A percentile compares a stretch with the other conserved stretches of the same genome.
Evolutionary conservation across 202 grass and related monocot species (phyloP).

Genomic region (Brachypodium distachyon): DNA sequence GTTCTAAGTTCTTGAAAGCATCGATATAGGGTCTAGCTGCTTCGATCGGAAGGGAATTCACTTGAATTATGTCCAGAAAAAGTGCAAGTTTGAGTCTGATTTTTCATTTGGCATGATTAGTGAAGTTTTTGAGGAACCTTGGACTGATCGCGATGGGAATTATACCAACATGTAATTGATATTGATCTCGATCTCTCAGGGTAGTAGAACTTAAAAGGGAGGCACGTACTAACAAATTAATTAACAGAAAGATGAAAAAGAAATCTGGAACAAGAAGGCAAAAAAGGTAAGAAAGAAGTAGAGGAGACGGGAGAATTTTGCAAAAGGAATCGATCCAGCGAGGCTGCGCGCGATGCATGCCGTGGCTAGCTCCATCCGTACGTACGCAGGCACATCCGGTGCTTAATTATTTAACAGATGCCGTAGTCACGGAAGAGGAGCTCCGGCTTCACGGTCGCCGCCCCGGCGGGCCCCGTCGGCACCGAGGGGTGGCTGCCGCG

Average conservation of each 20-base stretch:
- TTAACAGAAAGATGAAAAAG: constrained; percentile 41
- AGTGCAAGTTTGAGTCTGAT: too few relatives aligned
- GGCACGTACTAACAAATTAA: constrained; percentile 27
- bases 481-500: constrained; percentile 44
- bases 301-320: constrained; percentile 21
- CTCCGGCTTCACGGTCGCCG: constrained; percentile 43
- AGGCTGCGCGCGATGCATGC: constrained; percentile 1
- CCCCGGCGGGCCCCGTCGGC: background rate
- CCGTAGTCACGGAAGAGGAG: constrained; percentile 77
- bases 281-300: background rate
- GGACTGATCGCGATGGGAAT: background rate
- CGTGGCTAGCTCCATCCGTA: background rate
- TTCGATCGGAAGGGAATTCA: too few relatives aligned
- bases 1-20: too few relatives aligned
- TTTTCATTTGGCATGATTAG: background rate
- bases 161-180: constrained; percentile 38
- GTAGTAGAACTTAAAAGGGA: constrained; percentile 17
- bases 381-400: background rate
- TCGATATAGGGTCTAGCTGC: too few relatives aligned
- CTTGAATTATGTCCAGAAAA: too few relatives aligned
- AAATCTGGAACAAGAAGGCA: constrained; percentile 10
- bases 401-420: constrained; percentile 43
- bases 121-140: background rate
- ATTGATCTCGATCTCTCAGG: constrained; percentile 15
- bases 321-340: constrained; percentile 38